A percentile compares a stretch with the other conserved stretches of the same genome.
Conservation (phyloP, 805 yeast species). For the Martiniozyma abietophila region DNA sequence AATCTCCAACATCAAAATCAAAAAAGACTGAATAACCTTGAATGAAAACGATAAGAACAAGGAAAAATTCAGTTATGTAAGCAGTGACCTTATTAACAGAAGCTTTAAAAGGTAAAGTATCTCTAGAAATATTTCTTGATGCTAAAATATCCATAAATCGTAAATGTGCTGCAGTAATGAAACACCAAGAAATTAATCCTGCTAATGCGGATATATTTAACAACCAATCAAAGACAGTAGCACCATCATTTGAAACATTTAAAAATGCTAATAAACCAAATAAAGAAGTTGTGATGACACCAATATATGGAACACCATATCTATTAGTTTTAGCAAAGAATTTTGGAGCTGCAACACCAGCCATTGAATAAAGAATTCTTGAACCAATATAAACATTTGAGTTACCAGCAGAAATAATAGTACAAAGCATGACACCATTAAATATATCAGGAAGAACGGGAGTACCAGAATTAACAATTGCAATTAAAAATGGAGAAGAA, state of each 20-base stretch:
- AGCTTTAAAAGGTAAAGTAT: conserved; percentile 67
- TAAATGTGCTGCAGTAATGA: conserved; percentile 54
- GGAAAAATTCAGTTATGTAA: conserved; percentile 47
- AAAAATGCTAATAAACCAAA: conserved; percentile 61
- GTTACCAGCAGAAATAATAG: conserved; percentile 73
- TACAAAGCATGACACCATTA: conserved; percentile 58
- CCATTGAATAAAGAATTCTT: conserved; percentile 56
- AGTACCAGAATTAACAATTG: conserved; percentile 62
- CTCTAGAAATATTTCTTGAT: conserved; percentile 54
- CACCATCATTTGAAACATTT: conserved; percentile 43
- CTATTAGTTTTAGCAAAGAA: conserved; percentile 39
- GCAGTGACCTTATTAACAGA: conserved; percentile 55
- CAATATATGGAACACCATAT: conserved; percentile 52
- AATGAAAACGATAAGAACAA: conserved; percentile 48
- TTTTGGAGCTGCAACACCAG: conserved; percentile 51
- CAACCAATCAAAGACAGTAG: conserved; percentile 60
- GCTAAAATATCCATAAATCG: conserved; percentile 62
- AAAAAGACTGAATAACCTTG: conserved; percentile 66
- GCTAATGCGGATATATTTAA: conserved; percentile 70
- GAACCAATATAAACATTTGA: conserved; percentile 68
- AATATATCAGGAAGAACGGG: conserved; percentile 57
- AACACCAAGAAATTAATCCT: conserved; percentile 66
- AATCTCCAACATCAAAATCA: conserved; percentile 40
- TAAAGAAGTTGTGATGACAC: conserved; percentile 47
- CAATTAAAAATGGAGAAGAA: conserved; percentile 65